Evolutionary conservation across 495 filamentous ascomycete genomes (phyloP), one percentile per base, ranked within the genome.

Genomic region (Platismatia glauca): DNA sequence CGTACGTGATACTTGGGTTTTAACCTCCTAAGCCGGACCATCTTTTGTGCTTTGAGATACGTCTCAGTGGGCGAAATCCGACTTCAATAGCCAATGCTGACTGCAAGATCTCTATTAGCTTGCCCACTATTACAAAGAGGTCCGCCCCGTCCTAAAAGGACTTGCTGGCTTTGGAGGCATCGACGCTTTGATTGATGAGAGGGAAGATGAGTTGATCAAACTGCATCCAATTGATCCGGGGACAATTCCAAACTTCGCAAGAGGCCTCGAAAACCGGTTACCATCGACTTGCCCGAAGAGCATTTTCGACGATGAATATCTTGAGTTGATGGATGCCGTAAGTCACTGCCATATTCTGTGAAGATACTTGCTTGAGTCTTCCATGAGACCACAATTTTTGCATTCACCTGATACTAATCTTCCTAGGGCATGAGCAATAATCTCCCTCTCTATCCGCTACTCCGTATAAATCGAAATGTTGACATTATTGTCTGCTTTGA

Each of bases 401-500:
- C 39, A 15, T 35, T 7, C 0, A 43, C 20, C 35, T 16, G 35
- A 12, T 24, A 37, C 50, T 62, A 6, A 56, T 41, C 24, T 56
- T 56, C 20, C 11, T 4, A 62, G 60, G 94, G 94, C 16, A 98
- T 98, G 92, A 91, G 87, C 58, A 97, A 97, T 71, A 98, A 98
- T 67, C 80, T 98, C 5, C 93, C 94, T 7, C 89, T 96, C 34
- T 98, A 98, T 72, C 94, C 94, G 0, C 81, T 97, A 8, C 84
- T 98, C 31, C 83, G 94, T 24, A 90, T 88, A 0, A 92, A 90
- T 5, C 80, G 94, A 34, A 84, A 94, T 66, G 85, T 97, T 22
- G 94, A 98, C 68, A 81, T 98, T 46, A 77, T 98, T n/a, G 82
- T 98, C 29, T 88, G 89, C 22, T 95, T 96, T 67, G 90, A 96